A percentile compares a stretch with the other conserved stretches of the same genome.
phyloP scores from a whole-genome alignment of 2,329 filamentous ascomycete species.

The Clathrospora elynae region DNA sequence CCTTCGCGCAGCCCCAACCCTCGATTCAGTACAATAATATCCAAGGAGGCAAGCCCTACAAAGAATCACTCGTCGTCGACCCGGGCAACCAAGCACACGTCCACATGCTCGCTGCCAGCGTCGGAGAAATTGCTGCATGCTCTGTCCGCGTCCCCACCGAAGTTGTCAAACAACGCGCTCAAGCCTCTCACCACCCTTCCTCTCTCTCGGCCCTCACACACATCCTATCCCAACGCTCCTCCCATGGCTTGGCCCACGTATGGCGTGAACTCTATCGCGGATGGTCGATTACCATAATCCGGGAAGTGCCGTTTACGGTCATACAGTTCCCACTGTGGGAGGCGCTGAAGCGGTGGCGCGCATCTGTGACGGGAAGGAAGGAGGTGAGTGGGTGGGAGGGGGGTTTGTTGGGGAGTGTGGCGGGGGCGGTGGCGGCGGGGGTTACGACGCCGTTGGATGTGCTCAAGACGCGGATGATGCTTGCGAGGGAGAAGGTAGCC shows the following conservation, averaged over 20 bases:
- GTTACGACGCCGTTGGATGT: constrained; percentile 94
- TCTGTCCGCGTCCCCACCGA: constrained; percentile 92
- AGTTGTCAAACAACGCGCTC: constrained; percentile 94
- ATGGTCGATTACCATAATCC: constrained; percentile 88
- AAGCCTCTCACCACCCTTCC: constrained; percentile 80
- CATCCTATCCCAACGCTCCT: constrained; percentile 60
- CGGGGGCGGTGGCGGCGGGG: constrained; percentile 83
- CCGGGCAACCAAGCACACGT: constrained; percentile 41
- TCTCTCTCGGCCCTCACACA: constrained; percentile 69
- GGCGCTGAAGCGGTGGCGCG: constrained; percentile 76
- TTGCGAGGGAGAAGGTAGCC: constrained; percentile 71
- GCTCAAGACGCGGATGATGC: constrained; percentile 95
- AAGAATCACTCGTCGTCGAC: constrained; percentile 12
- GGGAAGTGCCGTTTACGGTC: constrained; percentile 96
- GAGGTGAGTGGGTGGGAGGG: constrained; percentile 75
- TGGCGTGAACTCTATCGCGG: constrained; percentile 88
- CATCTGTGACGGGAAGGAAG: constrained; percentile 51
- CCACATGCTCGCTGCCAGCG: constrained; percentile 83
- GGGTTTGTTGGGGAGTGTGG: constrained; percentile 80
- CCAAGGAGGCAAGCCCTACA: constrained; percentile 38
- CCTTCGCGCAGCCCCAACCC: constrained; percentile 21
- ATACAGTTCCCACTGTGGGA: constrained; percentile 99
- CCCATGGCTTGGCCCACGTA: constrained; percentile 60
- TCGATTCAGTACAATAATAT: constrained; percentile 29
- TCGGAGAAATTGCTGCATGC: constrained; percentile 92